Evolutionary conservation across 345 rosid genomes (phyloP).

Genomic region (Gossypium australe): DNA sequence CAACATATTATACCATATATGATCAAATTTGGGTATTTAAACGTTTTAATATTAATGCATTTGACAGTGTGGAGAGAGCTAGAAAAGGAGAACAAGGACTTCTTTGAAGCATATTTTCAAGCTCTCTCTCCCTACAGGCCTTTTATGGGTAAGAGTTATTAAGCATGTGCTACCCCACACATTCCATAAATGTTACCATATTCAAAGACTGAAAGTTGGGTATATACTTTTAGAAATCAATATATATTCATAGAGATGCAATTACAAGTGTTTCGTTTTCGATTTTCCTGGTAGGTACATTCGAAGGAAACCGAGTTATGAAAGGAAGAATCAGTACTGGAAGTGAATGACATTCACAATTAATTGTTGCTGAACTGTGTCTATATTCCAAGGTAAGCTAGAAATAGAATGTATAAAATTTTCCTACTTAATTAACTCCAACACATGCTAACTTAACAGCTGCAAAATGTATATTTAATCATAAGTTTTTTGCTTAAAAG

Average conservation of each 20-base stretch:
- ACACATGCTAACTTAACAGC: no score
- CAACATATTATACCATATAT: not conserved
- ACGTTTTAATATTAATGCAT: not conserved
- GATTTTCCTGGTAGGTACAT: conserved; percentile 25
- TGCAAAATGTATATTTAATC: not conserved
- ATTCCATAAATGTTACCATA: not conserved
- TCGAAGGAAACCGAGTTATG: conserved; percentile 32
- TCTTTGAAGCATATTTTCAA: conserved; percentile 50
- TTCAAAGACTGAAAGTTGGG: not conserved
- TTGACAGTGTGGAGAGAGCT: conserved; percentile 76
- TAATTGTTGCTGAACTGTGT: not conserved
- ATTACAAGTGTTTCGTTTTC: not conserved
- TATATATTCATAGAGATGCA: no score
- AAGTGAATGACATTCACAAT: conserved; percentile 11
- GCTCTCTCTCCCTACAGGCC: conserved; percentile 31
- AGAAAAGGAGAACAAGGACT: conserved; percentile 60
- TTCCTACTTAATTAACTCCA: no score
- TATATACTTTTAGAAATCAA: no score
- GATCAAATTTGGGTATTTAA: not conserved
- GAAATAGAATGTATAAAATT: no score
- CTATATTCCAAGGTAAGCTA: not conserved
- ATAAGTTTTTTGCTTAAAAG: not conserved
- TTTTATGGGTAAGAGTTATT: conserved; percentile 26
- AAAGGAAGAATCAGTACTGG: conserved; percentile 25
- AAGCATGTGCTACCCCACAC: not conserved